A percentile compares a stretch with the other conserved stretches of the same genome.
Evolutionary conservation across 1,284 basidiomycete species (phyloP).

Genomic region (Acaromyces ingoldii): DNA sequence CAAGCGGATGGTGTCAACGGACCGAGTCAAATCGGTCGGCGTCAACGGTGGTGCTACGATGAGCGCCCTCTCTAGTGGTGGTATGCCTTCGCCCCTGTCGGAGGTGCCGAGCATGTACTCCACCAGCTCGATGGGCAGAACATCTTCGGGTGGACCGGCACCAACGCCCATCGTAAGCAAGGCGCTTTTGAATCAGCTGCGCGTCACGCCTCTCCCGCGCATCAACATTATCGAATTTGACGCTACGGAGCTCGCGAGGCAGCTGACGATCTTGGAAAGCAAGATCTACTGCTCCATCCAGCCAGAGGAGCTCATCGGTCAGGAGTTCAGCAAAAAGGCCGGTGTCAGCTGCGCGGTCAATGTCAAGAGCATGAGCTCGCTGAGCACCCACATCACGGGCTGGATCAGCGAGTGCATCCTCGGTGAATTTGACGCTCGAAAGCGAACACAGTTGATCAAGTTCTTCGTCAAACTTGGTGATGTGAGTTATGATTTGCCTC

Average conservation of each 20-base stretch:
- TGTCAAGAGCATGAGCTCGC: slow-evolving; percentile 52
- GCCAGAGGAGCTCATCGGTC: slow-evolving; percentile 53
- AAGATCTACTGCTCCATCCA: slow-evolving; percentile 50
- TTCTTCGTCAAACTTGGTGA: slow-evolving; percentile 55
- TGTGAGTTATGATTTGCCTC: slow-evolving; percentile 21
- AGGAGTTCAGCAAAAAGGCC: slow-evolving; percentile 45
- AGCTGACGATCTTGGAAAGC: slow-evolving; percentile 55
- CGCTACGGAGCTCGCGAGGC: slow-evolving; percentile 60
- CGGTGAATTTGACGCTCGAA: slow-evolving; percentile 51
- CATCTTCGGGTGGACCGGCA: slow-evolving; percentile 38
- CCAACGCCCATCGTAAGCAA: slow-evolving; percentile 74
- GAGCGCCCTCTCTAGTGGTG: too few relatives aligned
- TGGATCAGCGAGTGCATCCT: slow-evolving; percentile 55
- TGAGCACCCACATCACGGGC: slow-evolving; percentile 54
- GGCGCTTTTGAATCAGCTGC: slow-evolving; percentile 59
- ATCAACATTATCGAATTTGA: slow-evolving; percentile 82
- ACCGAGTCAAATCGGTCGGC: slow-evolving; percentile 45
- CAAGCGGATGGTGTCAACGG: slow-evolving; percentile 45
- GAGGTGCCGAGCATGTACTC: slow-evolving; percentile 39
- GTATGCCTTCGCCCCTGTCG: slow-evolving; percentile 19
- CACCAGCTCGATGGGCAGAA: slow-evolving; percentile 2
- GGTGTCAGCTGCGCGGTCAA: slow-evolving; percentile 26
- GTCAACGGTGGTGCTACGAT: too few relatives aligned
- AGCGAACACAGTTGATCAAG: slow-evolving; percentile 51
- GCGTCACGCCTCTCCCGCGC: slow-evolving; percentile 52